phyloP scores from a whole-genome alignment of 2,329 filamentous ascomycete species.

The Knufia fluminis region DNA sequence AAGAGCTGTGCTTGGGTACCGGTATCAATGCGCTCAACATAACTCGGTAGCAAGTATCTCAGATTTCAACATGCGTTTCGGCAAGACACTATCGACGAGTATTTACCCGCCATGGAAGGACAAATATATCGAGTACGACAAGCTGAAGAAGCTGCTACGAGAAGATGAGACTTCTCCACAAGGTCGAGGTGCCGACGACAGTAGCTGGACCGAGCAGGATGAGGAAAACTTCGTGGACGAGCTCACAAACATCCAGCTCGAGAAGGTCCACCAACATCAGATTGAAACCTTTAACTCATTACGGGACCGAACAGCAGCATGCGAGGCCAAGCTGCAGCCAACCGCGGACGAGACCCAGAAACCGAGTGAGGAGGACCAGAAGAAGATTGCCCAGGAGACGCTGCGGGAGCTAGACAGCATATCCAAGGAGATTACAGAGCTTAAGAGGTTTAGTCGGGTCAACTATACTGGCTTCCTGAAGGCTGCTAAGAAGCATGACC shows the following conservation, averaged over 20 bases:
- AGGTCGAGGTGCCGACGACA: slow-evolving; percentile 43
- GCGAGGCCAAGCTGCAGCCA: slow-evolving; percentile 55
- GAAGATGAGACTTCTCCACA: slow-evolving; percentile 54
- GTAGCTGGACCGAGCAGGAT: slow-evolving; percentile 81
- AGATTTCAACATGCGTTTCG: slow-evolving; percentile 86
- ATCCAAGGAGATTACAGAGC: slow-evolving; percentile 80
- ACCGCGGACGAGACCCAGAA: slow-evolving; percentile 29
- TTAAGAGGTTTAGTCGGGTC: slow-evolving; percentile 90
- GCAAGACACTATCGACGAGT: slow-evolving; percentile 71
- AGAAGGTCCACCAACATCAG: slow-evolving; percentile 90
- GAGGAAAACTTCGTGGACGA: slow-evolving; percentile 92
- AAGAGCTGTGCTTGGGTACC: no score
- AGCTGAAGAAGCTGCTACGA: slow-evolving; percentile 79
- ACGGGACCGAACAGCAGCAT: slow-evolving; percentile 66
- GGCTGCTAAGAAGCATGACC: slow-evolving; percentile 98
- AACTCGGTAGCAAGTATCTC: no score
- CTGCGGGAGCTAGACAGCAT: slow-evolving; percentile 75
- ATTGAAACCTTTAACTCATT: slow-evolving; percentile 71
- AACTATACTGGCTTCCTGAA: slow-evolving; percentile 98
- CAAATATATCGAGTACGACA: slow-evolving; percentile 90
- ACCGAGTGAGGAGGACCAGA: slow-evolving; percentile 31
- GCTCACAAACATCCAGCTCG: slow-evolving; percentile 85
- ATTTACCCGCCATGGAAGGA: slow-evolving; percentile 82
- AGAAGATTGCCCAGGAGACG: slow-evolving; percentile 56
- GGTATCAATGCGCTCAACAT: no score